Evolutionary conservation across 352 stramenopile genomes (phyloP), one percentile per base, ranked within the genome.

Genomic region (Globisporangium emineosum): DNA sequence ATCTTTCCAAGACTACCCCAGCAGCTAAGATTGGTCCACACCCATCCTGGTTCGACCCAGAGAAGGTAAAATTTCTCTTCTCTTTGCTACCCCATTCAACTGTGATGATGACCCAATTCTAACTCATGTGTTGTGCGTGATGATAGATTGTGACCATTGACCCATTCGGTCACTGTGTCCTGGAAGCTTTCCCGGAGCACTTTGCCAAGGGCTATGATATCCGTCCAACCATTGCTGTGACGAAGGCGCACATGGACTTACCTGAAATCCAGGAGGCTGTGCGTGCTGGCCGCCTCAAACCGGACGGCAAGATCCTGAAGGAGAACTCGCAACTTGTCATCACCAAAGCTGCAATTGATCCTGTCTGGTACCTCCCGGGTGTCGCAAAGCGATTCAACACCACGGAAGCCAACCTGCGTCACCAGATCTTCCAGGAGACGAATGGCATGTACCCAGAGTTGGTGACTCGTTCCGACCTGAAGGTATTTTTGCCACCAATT

Each of bases 371-470:
- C 72, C 85, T 99, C 42, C 98, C 98, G 8, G 98, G 98, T 68
- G 96, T 99, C 60, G 97, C 98, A 51, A 96, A 98, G 70, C 94
- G 98, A 59, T 99, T 99, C 75, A 97, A 97, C 73, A 98, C 94
- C 58, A 97, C 94, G 2, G 97, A 99, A 72, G 71, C 79, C 6
- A 89, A 97, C 66, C 77, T 99, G 42, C 94, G 98, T 42, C 92
- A 99, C 72, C 89, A 96, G 43, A 98, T 99, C 57, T 99, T 99
- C 81, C 91, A 97, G 59, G 98, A 99, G 82, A 99, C 97, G 40
- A 99, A 99, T 77, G 98, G 97, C 67, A 99, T 99, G 97, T 99
- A 99, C 75, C 98, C 98, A 5, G 97, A 99, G 78, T 75, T 99
- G 7, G 97, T 99, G 63, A 99, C 98, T 15, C 85, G 98, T 54